These are phyloP conservation scores for Aureobasidium sp. DNA, from an alignment of 2,329 filamentous ascomycete genomes.

Conservation along the genomic window DNA sequence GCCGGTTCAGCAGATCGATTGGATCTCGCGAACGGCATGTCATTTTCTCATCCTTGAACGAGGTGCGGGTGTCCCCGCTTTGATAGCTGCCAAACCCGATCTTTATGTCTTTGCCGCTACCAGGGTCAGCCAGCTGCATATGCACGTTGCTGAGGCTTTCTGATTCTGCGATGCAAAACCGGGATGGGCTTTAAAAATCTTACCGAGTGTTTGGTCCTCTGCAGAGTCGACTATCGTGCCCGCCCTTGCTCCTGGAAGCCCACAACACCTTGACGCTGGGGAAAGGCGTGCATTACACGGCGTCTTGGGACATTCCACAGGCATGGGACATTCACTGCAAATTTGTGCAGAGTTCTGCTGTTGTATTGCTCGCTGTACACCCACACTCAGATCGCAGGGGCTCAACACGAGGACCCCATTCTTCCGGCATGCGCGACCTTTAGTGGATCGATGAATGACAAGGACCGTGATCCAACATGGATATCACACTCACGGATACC, in stretches of 20 bases:
- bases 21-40: neutral
- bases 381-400: neutral
- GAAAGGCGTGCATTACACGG: slow-evolving; percentile 3
- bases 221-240: neutral
- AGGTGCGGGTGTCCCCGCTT: slow-evolving; percentile 12
- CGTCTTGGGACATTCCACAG: neutral
- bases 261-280: neutral
- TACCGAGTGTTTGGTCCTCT: neutral
- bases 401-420: too few relatives aligned
- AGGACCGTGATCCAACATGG: neutral
- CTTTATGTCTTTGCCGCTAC: neutral
- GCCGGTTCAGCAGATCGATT: slow-evolving; percentile 11
- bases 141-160: slow-evolving; percentile 4
- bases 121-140: slow-evolving; percentile 14
- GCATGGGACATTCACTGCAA: neutral
- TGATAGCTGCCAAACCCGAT: slow-evolving; percentile 11
- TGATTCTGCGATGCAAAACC: neutral
- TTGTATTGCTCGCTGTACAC: neutral
- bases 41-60: neutral
- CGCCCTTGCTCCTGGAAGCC: neutral
- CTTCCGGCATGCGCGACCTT: neutral
- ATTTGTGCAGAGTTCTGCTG: neutral
- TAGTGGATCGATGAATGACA: neutral
- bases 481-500: neutral
- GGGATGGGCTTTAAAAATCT: neutral